A percentile compares a stretch with the other conserved stretches of the same genome.
Evolutionary conservation across 2,329 filamentous ascomycete genomes (phyloP).

Genomic region (Fusarium sarcochroum): DNA sequence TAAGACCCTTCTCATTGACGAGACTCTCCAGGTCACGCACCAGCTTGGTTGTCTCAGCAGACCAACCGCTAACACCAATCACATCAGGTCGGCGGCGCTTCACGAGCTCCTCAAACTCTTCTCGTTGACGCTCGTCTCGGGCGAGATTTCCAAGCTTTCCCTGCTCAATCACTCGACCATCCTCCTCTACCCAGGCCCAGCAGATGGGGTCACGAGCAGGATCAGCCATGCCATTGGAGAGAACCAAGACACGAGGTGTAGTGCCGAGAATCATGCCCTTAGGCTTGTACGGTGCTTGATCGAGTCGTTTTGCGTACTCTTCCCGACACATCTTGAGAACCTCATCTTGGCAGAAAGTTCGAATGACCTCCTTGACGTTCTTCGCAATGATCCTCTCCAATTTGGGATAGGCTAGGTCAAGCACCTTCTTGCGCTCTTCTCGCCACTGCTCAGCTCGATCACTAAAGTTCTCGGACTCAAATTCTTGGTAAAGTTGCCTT

Average conservation of each 20-base stretch:
- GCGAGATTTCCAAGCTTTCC: constrained; percentile 88
- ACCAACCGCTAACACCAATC: constrained; percentile 89
- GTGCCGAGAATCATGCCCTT: constrained; percentile 93
- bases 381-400: constrained; percentile 88
- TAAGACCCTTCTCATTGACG: constrained; percentile 81
- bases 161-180: constrained; percentile 89
- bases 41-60: constrained; percentile 86
- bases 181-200: constrained; percentile 95
- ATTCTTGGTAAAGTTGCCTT: constrained; percentile 82
- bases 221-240: constrained; percentile 88
- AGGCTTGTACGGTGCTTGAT: constrained; percentile 96
- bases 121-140: constrained; percentile 75
- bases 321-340: constrained; percentile 90
- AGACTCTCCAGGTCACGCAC: constrained; percentile 85
- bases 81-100: constrained; percentile 88
- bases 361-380: constrained; percentile 93
- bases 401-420: constrained; percentile 85
- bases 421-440: constrained; percentile 83
- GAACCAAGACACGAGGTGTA: constrained; percentile 84
- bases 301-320: constrained; percentile 88
- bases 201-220: constrained; percentile 81
- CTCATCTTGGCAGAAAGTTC: constrained; percentile 93
- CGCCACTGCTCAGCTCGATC: constrained; percentile 97
- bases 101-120: constrained; percentile 83
- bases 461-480: constrained; percentile 95